Evolutionary conservation across 768 basidiomycete species (phyloP), one percentile per base, ranked within the genome.

Genomic region (Phlebiopsis gigantea): DNA sequence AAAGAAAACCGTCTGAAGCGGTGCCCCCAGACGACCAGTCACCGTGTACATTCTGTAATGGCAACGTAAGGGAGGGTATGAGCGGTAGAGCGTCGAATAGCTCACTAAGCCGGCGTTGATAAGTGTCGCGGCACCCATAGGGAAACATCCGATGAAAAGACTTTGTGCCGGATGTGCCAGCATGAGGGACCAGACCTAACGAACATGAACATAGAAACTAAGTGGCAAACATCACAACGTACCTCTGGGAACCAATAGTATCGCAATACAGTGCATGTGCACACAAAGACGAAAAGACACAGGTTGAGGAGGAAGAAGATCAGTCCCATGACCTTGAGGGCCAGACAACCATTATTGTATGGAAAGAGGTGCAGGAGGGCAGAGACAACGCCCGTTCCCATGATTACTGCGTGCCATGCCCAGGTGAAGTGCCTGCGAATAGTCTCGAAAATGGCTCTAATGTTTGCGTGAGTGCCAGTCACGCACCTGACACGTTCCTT

Each of bases 321-420:
- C 15, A 75, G 65, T 0, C 72, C 73, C 43, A 75, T 65, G 14
- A 69, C 62, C 50, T 69, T 68, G 54, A 76, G 65, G 52, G 66
- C 51, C 15, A 67, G 65, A 50, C 60, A 72, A 15, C 66, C 66
- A 6, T 68, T 66, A 25, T 75, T 69, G 54, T 78, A 79, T 17
- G 78, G 76, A 44, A 79, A 73, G 54, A 68, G 68, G 59, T 77
- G 71, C 31, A 78, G 59, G 26, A 79, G 65, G 47, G 73, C 63
- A 12, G 73, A 72, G 24, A 70, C 66, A 15, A 67, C 72, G 4
- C 79, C 78, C 1, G 78, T 78, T 52, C 77, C 77, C 77, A 79
- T 79, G 26, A 74, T 68, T 17, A 77, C 74, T 10, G 77, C 73
- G 60, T 78, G 70, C 77, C 77, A 79, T 57, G 74, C 72, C 34